A percentile compares a stretch with the other conserved stretches of the same genome.
Evolutionary conservation across 2,329 filamentous ascomycete species (phyloP).

Genomic region (Talaromyces sp.): DNA sequence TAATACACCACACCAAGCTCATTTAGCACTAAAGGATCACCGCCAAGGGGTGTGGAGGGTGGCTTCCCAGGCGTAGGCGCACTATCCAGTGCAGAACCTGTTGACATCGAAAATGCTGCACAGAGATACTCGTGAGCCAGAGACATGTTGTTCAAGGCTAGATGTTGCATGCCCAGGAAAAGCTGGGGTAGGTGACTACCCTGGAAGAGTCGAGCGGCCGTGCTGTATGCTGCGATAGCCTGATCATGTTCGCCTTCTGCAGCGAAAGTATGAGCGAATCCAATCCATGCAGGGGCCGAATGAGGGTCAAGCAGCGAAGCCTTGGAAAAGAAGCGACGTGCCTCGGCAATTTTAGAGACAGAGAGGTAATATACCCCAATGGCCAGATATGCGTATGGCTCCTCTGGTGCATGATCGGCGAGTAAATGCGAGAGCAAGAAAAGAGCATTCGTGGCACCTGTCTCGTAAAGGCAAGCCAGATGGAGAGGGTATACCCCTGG

Average conservation of each 20-base stretch:
- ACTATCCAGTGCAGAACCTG: conserved; percentile 39
- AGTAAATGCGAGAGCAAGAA: conserved; percentile 93
- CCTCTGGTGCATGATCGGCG: conserved; percentile 85
- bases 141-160: conserved; percentile 91
- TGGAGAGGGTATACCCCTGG: conserved; percentile 79
- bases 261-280: conserved; percentile 97
- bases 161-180: conserved; percentile 97
- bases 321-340: conserved; percentile 94
- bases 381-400: conserved; percentile 89
- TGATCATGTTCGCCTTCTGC: conserved; percentile 98
- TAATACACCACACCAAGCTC: conserved; percentile 97
- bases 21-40: conserved; percentile 86
- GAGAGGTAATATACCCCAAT: conserved; percentile 94
- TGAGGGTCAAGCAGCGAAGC: conserved; percentile 97
- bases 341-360: conserved; percentile 87
- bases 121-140: conserved; percentile 93
- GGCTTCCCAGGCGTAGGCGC: conserved; percentile 26
- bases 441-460: conserved; percentile 80
- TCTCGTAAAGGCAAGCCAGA: conserved; percentile 86
- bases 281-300: conserved; percentile 97
- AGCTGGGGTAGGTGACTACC: conserved; percentile 94
- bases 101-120: conserved; percentile 71
- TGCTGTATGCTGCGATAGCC: conserved; percentile 96
- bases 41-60: conserved; percentile 34
- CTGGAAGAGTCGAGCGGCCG: conserved; percentile 91